Evolutionary conservation across 2,329 filamentous ascomycete genomes (phyloP).

Genomic region (Didymella glomerata): DNA sequence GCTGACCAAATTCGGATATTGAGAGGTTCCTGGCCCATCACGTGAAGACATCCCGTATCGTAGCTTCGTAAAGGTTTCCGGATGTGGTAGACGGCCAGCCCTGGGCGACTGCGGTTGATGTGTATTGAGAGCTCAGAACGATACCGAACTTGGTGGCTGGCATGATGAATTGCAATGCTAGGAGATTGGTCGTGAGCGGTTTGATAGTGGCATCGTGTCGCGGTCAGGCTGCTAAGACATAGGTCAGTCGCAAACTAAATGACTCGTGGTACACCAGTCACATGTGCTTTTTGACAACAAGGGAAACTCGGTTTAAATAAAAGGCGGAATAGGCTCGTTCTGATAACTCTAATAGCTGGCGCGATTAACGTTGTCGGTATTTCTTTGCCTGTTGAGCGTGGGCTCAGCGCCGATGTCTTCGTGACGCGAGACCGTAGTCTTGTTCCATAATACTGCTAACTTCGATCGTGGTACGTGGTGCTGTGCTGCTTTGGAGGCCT

Average conservation of each 20-base stretch:
- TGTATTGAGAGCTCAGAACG: constrained; percentile 4
- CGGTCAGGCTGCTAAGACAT: constrained; percentile 16
- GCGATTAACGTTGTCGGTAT: not conserved
- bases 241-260: constrained; percentile 15
- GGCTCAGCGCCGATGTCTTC: not conserved
- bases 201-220: constrained; percentile 14
- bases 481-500: not conserved
- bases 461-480: not conserved
- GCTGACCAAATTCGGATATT: not conserved
- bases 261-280: constrained; percentile 12
- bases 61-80: constrained; percentile 4
- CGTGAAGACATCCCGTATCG: constrained; percentile 9
- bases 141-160: constrained; percentile 2
- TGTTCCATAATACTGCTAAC: not conserved
- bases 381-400: not conserved
- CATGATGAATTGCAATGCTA: constrained; percentile 14
- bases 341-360: not conserved
- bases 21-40: not conserved
- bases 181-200: not conserved
- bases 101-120: constrained; percentile 5
- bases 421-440: not conserved
- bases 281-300: not conserved
- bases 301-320: not conserved
- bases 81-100: constrained; percentile 1
- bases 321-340: not conserved